Conservation (phyloP, 176 grass and related monocot species). For the Pharus latifolius region DNA sequence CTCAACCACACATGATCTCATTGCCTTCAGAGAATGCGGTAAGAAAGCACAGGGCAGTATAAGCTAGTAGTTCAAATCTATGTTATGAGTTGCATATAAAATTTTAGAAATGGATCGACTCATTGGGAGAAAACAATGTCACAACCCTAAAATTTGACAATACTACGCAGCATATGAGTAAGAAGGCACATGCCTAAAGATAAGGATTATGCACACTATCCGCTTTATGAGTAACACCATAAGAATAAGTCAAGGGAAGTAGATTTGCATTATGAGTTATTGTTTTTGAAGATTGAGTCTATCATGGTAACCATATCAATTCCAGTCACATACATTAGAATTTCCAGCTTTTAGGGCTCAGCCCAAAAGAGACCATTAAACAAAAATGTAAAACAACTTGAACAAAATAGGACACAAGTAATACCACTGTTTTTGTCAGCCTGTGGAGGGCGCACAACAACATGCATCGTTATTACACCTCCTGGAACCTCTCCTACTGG, state of each 20-base stretch:
- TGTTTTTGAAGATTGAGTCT: background rate
- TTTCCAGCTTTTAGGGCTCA: background rate
- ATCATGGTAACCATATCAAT: background rate
- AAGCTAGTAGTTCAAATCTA: background rate
- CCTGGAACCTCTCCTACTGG: constrained; percentile 65
- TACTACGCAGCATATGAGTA: background rate
- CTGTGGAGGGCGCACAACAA: constrained; percentile 68
- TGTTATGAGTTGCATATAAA: background rate
- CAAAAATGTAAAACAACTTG: background rate
- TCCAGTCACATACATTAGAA: background rate
- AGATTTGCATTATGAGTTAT: background rate
- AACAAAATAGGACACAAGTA: constrained; percentile 6
- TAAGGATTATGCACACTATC: background rate
- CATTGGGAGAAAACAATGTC: background rate
- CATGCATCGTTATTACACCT: constrained; percentile 80
- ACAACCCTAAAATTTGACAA: background rate
- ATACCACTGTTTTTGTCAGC: constrained; percentile 55
- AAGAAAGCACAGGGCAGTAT: background rate
- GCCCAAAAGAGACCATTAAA: constrained; percentile 3
- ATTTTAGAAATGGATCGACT: background rate
- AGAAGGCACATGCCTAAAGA: background rate
- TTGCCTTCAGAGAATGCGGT: background rate
- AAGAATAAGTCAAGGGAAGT: background rate
- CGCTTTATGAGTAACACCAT: background rate
- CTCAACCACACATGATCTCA: background rate